phyloP scores from a whole-genome alignment of 2,329 filamentous ascomycete genomes.

The Epichloe brachyelytri region DNA sequence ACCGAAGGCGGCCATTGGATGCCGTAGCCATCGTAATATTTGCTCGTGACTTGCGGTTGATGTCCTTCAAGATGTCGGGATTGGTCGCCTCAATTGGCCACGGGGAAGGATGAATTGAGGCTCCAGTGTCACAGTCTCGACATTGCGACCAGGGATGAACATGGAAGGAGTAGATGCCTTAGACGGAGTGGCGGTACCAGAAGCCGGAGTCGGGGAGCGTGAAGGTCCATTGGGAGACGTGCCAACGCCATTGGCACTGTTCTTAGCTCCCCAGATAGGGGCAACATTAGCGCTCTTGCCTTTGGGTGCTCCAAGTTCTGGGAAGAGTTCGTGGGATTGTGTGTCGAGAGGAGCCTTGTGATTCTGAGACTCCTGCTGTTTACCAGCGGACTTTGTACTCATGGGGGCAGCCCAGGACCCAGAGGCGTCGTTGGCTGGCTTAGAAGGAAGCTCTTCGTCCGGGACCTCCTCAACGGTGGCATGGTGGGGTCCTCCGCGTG shows the following conservation, averaged over 20 bases:
- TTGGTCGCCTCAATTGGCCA: slow-evolving; percentile 67
- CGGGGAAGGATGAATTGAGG: slow-evolving; percentile 66
- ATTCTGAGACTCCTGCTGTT: slow-evolving; percentile 46
- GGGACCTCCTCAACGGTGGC: slow-evolving; percentile 67
- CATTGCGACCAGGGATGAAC: slow-evolving; percentile 70
- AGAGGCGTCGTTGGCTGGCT: slow-evolving; percentile 32
- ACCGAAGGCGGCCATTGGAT: slow-evolving; percentile 60
- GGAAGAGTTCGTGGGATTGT: slow-evolving; percentile 82
- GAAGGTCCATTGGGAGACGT: slow-evolving; percentile 41
- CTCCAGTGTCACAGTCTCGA: slow-evolving; percentile 61
- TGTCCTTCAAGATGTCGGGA: slow-evolving; percentile 75
- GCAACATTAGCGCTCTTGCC: slow-evolving; percentile 55
- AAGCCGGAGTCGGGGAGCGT: slow-evolving; percentile 49
- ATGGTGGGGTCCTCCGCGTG: slow-evolving; percentile 41
- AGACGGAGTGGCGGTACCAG: slow-evolving; percentile 35
- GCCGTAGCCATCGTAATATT: slow-evolving; percentile 65
- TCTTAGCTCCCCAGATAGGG: slow-evolving; percentile 68
- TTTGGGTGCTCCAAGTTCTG: slow-evolving; percentile 64
- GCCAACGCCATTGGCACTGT: slow-evolving; percentile 43
- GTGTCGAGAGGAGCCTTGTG: slow-evolving; percentile 52
- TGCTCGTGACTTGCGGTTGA: slow-evolving; percentile 85
- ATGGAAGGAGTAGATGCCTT: slow-evolving; percentile 35
- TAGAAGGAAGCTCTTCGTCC: slow-evolving; percentile 63
- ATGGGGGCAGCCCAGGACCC: slow-evolving; percentile 35
- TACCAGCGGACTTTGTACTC: slow-evolving; percentile 53